These are phyloP conservation scores for Bondarzewia mesenterica DNA, from an alignment of 1,284 basidiomycete genomes.

Conservation along the genomic window DNA sequence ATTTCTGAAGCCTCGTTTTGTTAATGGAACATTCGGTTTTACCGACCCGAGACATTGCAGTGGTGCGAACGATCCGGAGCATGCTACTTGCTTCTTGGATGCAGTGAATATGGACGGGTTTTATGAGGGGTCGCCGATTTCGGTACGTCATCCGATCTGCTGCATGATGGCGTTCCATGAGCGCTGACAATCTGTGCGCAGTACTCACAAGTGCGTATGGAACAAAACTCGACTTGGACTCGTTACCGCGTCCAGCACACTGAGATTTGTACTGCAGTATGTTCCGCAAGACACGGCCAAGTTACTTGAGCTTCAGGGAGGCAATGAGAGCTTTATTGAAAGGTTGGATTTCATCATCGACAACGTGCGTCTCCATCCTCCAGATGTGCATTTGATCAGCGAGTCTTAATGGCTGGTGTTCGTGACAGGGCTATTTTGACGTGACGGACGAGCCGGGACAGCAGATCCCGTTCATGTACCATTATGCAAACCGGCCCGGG, in stretches of 20 bases:
- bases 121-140: constrained; percentile 55
- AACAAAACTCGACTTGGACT: not conserved
- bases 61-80: constrained; percentile 41
- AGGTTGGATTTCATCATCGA: constrained; percentile 51
- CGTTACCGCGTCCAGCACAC: not conserved
- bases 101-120: constrained; percentile 52
- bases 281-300: constrained; percentile 57
- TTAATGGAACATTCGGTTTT: constrained; percentile 53
- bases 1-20: constrained; percentile 39
- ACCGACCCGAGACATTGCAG: constrained; percentile 64
- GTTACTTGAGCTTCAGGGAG: constrained; percentile 53
- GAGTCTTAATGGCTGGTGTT: not conserved
- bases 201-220: not conserved
- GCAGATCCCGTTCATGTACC: constrained; percentile 60
- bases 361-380: constrained; percentile 26
- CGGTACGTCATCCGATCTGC: constrained; percentile 30
- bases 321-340: constrained; percentile 40
- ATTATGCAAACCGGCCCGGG: constrained; percentile 51
- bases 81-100: constrained; percentile 54
- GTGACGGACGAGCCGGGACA: constrained; percentile 54
- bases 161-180: not conserved
- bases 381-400: not conserved
- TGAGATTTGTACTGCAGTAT: constrained; percentile 27
- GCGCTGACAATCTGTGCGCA: not conserved
- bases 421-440: constrained; percentile 42